These are phyloP conservation scores for Quercus robur DNA, from an alignment of 306 rosid genomes.

Conservation along the genomic window DNA sequence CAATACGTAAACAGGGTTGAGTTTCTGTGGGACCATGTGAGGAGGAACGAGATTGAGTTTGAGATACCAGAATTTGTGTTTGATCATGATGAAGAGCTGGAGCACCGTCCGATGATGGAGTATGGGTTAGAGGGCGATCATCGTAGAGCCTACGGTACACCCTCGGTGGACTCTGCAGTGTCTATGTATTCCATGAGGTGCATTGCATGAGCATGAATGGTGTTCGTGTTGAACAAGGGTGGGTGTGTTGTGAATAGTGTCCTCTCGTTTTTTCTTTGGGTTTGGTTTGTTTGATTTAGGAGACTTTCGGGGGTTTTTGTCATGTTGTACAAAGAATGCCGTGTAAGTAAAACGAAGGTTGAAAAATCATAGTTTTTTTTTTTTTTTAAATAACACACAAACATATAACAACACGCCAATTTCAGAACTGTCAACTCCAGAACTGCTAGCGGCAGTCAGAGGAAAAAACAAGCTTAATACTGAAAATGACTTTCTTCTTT, in stretches of 20 bases:
- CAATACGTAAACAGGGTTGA: conserved; percentile 29
- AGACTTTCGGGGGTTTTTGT: neutral
- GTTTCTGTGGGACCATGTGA: conserved; percentile 37
- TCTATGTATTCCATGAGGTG: conserved; percentile 33
- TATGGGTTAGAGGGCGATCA: conserved; percentile 40
- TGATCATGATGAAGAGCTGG: conserved; percentile 28
- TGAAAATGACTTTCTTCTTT: too few relatives aligned
- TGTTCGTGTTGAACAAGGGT: neutral
- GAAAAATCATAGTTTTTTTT: neutral
- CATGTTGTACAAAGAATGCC: neutral
- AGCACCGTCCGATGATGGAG: conserved; percentile 30
- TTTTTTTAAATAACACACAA: too few relatives aligned
- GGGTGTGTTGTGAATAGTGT: neutral
- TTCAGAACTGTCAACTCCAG: too few relatives aligned
- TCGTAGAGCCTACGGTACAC: conserved; percentile 6
- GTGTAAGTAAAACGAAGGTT: neutral
- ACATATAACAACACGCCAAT: too few relatives aligned
- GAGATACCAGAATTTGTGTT: conserved; percentile 33
- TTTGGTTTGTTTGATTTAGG: too few relatives aligned
- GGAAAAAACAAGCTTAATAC: too few relatives aligned
- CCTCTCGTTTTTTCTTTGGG: neutral
- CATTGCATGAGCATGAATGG: conserved; percentile 5
- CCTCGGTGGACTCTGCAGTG: neutral
- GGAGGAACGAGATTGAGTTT: conserved; percentile 34
- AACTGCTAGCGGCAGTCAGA: too few relatives aligned